A percentile compares a stretch with the other conserved stretches of the same genome.
Conservation (phyloP, 2,329 filamentous ascomycete species). For the Ascochyta lentis region DNA sequence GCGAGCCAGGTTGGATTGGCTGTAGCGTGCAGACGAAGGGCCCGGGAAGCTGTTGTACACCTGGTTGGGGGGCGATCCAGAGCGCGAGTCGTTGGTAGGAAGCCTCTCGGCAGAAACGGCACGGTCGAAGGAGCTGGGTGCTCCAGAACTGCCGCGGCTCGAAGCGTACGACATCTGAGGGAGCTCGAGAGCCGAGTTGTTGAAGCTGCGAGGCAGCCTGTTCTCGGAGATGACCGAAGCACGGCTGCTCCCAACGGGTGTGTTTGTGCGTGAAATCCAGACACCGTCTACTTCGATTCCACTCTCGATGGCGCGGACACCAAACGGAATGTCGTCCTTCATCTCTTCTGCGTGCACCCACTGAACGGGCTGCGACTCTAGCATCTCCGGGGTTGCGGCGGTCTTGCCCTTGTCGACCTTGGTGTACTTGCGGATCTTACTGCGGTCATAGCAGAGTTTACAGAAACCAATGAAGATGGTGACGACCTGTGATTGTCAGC, state of each 20-base stretch:
- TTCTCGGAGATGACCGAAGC: slow-evolving; percentile 41
- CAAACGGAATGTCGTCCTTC: slow-evolving; percentile 78
- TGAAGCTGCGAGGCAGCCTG: slow-evolving; percentile 38
- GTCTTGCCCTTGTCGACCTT: slow-evolving; percentile 48
- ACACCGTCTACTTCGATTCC: slow-evolving; percentile 87
- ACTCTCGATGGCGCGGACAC: slow-evolving; percentile 81
- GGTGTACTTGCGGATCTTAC: slow-evolving; percentile 52
- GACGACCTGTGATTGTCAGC: slow-evolving; percentile 55
- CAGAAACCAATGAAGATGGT: slow-evolving; percentile 72
- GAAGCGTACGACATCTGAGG: slow-evolving; percentile 39
- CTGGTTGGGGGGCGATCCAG: slow-evolving; percentile 32
- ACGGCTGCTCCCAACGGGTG: slow-evolving; percentile 47
- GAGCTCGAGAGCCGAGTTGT: slow-evolving; percentile 43
- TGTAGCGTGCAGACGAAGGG: slow-evolving; percentile 46
- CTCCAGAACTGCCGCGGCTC: slow-evolving; percentile 45
- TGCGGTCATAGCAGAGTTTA: slow-evolving; percentile 63
- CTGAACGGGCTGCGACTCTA: slow-evolving; percentile 68
- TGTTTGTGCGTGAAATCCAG: slow-evolving; percentile 57
- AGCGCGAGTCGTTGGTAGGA: slow-evolving; percentile 38
- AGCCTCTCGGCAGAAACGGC: slow-evolving; percentile 48
- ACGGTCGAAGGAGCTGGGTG: slow-evolving; percentile 48
- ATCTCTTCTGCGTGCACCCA: slow-evolving; percentile 57
- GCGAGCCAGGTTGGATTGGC: slow-evolving; percentile 41
- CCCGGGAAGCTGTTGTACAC: slow-evolving; percentile 32
- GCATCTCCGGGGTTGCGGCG: slow-evolving; percentile 63